Percentiles rank a stretch among this genome's conserved stretches.
phyloP scores from a whole-genome alignment of 768 basidiomycete species.

The Calocybe gangraenosa region DNA sequence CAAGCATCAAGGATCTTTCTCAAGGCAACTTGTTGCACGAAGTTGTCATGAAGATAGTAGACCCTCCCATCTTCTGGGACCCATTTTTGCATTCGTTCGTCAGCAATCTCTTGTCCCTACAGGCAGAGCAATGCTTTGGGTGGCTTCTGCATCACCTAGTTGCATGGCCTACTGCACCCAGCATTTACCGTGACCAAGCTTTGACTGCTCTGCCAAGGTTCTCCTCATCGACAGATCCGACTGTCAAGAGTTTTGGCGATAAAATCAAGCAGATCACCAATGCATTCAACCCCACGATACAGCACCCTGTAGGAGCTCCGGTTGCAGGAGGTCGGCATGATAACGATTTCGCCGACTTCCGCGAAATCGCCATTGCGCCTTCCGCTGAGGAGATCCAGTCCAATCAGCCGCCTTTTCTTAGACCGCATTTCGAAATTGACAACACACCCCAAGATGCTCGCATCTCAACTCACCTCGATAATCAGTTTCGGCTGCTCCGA shows the following conservation, averaged over 20 bases:
- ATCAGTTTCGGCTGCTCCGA: slow-evolving; percentile 11
- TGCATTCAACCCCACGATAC: slow-evolving; percentile 19
- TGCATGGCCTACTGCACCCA: slow-evolving; percentile 17
- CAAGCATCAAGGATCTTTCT: slow-evolving; percentile 26
- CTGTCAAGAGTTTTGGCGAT: slow-evolving; percentile 18
- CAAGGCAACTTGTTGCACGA: slow-evolving; percentile 32
- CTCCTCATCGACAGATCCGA: slow-evolving; percentile 20
- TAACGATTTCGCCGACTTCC: slow-evolving; percentile 62
- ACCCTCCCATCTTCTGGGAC: slow-evolving; percentile 44
- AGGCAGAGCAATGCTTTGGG: slow-evolving; percentile 28
- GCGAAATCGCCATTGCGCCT: slow-evolving; percentile 58
- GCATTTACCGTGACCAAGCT: slow-evolving; percentile 28
- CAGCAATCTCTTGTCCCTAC: slow-evolving; percentile 17
- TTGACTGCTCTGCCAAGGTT: slow-evolving; percentile 22
- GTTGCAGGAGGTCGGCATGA: slow-evolving; percentile 66
- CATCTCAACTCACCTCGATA: slow-evolving; percentile 7
- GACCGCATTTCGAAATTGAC: slow-evolving; percentile 38
- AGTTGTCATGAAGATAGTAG: slow-evolving; percentile 32
- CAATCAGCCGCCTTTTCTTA: slow-evolving; percentile 42
- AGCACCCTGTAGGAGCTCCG: slow-evolving; percentile 12
- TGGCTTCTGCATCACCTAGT: slow-evolving; percentile 36
- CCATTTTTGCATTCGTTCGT: slow-evolving; percentile 26
- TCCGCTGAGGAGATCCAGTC: slow-evolving; percentile 54
- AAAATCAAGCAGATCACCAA: slow-evolving; percentile 25
- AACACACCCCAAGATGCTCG: slow-evolving; percentile 47